Evolutionary conservation across 495 filamentous ascomycete species (phyloP), one percentile per base, ranked within the genome.

Genomic region (Penicillium desertorum): DNA sequence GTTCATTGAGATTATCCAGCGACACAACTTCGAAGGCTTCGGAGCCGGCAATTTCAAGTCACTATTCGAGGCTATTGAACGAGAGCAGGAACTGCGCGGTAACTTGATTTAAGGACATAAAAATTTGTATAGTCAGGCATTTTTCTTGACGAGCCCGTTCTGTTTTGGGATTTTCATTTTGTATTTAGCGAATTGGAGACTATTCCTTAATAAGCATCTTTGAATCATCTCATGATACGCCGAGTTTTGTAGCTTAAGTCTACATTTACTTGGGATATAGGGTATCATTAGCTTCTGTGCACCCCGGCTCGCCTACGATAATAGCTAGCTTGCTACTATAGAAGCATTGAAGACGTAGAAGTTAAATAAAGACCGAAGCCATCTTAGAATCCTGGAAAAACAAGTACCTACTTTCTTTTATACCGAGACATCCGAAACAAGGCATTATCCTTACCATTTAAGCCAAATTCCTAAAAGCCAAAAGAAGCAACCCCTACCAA

Each of bases 21-120:
- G 91, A 36, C 83, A 91, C 59, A 85, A 91, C 58, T 96, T 96
- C 71, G 80, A 84, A 10, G 92, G 92, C 0, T 96, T 96, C 62
- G 91, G 92, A 4, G 92, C 91, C 3, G 92, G 92, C n/a, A 96
- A 96, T 66, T 96, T 96, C 76, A 96, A 90, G 81, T 90, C 85
- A 51, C 62, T 96, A 60, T 96, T 96, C 64, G 91, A 96, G 75
- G 92, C 92, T 4, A 90, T 96, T 71, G 92, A 96, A 79, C 71
- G 90, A 19, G 91, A 96, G 67, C 92, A 96, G 75, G 90, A 81
- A 20, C 77, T 87, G 68, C 75, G 91, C 56, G 91, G 91, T 10
- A 96, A 96, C 71, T 69, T 96, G 64, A 52, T 78, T 42, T 79
- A 47, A 37, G 12, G n/a, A 12, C 3, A 30, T 41, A 37, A 45